Conservation (phyloP, 2,329 filamentous ascomycete species). For the Pseudocercospora vitis region DNA sequence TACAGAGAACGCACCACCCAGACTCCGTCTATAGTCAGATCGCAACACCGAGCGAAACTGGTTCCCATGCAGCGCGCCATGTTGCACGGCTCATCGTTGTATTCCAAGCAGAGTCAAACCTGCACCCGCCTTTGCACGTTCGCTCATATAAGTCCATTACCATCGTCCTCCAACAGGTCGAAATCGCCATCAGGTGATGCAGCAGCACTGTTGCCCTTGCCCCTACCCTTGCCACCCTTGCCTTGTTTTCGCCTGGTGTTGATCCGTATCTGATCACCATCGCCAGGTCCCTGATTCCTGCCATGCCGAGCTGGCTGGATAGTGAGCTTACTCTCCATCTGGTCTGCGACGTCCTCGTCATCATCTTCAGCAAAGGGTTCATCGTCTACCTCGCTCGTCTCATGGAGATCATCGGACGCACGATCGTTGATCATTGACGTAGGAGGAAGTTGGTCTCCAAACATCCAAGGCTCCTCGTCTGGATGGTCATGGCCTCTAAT, state of each 20-base stretch:
- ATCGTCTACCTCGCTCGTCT: slow-evolving; percentile 14
- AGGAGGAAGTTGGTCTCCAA: slow-evolving; percentile 33
- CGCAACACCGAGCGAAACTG: too few species aligned
- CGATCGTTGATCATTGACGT: slow-evolving; percentile 34
- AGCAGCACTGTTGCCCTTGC: neutral
- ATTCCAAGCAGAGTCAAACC: neutral
- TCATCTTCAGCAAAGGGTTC: slow-evolving; percentile 17
- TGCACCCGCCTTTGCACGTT: neutral
- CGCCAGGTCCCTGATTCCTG: slow-evolving; percentile 14
- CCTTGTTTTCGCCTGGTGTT: slow-evolving; percentile 25
- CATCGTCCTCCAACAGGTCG: slow-evolving; percentile 19
- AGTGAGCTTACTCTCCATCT: slow-evolving; percentile 31
- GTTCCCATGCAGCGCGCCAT: too few species aligned
- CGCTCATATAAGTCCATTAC: slow-evolving; percentile 3
- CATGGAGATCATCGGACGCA: slow-evolving; percentile 13
- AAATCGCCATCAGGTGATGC: slow-evolving; percentile 15
- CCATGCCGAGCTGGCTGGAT: slow-evolving; percentile 24
- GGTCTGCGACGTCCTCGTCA: slow-evolving; percentile 24
- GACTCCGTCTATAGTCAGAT: too few species aligned
- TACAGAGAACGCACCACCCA: too few species aligned
- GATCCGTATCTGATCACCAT: slow-evolving; percentile 25
- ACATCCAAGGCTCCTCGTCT: slow-evolving; percentile 33
- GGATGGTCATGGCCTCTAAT: slow-evolving; percentile 26
- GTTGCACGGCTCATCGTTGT: too few species aligned
- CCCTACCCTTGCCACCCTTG: slow-evolving; percentile 7